Evolutionary conservation across 805 yeast species (phyloP).

Genomic region (Yarrowia sp.): DNA sequence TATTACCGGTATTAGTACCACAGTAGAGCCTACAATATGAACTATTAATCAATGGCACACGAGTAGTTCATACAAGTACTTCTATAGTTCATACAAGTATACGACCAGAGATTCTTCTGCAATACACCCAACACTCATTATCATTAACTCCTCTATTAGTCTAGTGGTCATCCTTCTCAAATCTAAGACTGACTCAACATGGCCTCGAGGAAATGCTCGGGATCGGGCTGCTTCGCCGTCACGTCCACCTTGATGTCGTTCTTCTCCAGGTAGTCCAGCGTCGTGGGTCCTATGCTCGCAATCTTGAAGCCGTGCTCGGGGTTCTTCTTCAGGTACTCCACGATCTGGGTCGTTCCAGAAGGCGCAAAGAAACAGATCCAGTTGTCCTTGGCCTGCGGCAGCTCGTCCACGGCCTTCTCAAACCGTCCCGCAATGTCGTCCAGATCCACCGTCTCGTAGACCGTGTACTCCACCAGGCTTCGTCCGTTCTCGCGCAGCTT

Average conservation of each 20-base stretch:
- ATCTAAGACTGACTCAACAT: conserved; percentile 31
- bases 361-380: conserved; percentile 93
- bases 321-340: conserved; percentile 44
- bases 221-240: conserved; percentile 72
- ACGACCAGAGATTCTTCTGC: too few relatives aligned
- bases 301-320: conserved; percentile 42
- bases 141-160: too few relatives aligned
- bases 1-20: too few relatives aligned
- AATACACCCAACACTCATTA: too few relatives aligned
- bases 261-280: conserved; percentile 55
- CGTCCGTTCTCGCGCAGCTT: conserved; percentile 48
- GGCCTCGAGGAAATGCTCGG: conserved; percentile 51
- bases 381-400: conserved; percentile 28
- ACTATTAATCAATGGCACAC: too few relatives aligned
- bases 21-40: too few relatives aligned
- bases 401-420: conserved; percentile 21
- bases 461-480: conserved; percentile 55
- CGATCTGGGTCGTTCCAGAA: conserved; percentile 72
- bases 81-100: too few relatives aligned
- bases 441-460: conserved; percentile 63
- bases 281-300: conserved; percentile 93
- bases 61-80: too few relatives aligned
- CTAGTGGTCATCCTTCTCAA: too few relatives aligned
- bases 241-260: conserved; percentile 58
- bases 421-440: conserved; percentile 46